Base-by-base conservation (phyloP, 768 basidiomycete species). In the Zangia roseola region DNA sequence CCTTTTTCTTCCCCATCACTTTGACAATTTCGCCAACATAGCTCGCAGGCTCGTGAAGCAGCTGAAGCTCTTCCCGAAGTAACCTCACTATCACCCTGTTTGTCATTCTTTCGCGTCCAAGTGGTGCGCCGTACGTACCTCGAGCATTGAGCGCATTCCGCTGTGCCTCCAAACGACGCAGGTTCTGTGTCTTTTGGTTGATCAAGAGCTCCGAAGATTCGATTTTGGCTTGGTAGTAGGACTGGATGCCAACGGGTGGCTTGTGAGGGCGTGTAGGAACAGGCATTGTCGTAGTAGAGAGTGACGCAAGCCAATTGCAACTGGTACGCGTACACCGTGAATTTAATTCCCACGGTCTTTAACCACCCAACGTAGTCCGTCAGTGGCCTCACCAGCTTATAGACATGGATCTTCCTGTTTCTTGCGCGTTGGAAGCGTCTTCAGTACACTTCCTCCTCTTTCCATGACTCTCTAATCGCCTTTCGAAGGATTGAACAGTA, bases 1-100 rank as follows among this genome's bases (percentile, higher is more conserved):
- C 94, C 71, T 97, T 97, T 69, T 85, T 98, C 86, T 97, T 97
- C 47, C 94, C 93, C 97, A 98, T 99, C 6, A 97, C 88, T 71
- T 95, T 98, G 57, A 97, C 87, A 12, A 98, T 84, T 71, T 98
- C 97, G 7, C 97, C 97, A 34, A 99, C 94, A 71, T 98, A 97
- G 64, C 88, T 91, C 23, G 94, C 95, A 0, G 97, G 94, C 62
- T 98, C 95, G 55, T 94, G 93, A 7, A 97, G 74, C 12, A 94
- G 75, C 61, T 94, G 94, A 3, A 98, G 74, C 70, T 95, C 95
- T 68, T 99, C 95, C 34, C 94, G 69, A 28, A 98, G 75, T 10
- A 98, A 69, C 40, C 95, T 78, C 23, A 99, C 95, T 97, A 40
- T 24, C 21, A 30, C 12, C 30, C 14, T 6, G 19, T 60, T 28